Evolutionary conservation across 768 basidiomycete genomes (phyloP), one percentile per base, ranked within the genome.

Genomic region (Lepiota subincarnata): DNA sequence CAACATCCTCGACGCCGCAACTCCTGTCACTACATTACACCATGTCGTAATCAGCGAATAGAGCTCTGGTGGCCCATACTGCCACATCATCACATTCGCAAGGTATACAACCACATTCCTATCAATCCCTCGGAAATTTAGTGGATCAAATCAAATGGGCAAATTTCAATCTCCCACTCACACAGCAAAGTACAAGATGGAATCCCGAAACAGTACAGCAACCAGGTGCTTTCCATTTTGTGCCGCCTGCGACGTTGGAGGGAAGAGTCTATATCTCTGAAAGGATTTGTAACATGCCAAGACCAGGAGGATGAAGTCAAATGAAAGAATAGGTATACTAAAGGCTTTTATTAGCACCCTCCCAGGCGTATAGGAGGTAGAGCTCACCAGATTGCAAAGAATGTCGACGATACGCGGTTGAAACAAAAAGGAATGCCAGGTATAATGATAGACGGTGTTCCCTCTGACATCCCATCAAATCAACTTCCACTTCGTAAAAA

Each of bases 381-480:
- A 19, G 10, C 45, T 16, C n/a, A 47, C 45, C 45, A 47, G 18
- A 47, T 47, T 19, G 45, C 45, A 47, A 47, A 47, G 45, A 47
- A 47, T 4, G 45, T 47, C 10, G 45, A 47, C 11, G 45, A 47
- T 19, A 47, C 45, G 12, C 2, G 18, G 18, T 34, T 47, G 13
- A 47, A 47, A 19, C 45, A 47, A 19, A 47, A 47, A 34, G 45
- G 45, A 47, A 47, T 47, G n/a, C 45, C 45, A 18, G 45, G 45
- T 12, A 20, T 47, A 47, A 47, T 34, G 16, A 34, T 47, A 16
- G 24, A 13, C 19, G 31, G 35, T 5, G 16, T 47, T 20, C 34
- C 45, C 45, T 35, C 28, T 35, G 18, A 12, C 31, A 20, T 34
- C 12, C 19, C 14, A 16, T 47, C 45, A 47, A 31, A 18, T 16